Percentiles rank a stretch among this genome's conserved stretches.
Conservation (phyloP, 2,329 filamentous ascomycete species). For the Dendrostoma leiphaemia region DNA sequence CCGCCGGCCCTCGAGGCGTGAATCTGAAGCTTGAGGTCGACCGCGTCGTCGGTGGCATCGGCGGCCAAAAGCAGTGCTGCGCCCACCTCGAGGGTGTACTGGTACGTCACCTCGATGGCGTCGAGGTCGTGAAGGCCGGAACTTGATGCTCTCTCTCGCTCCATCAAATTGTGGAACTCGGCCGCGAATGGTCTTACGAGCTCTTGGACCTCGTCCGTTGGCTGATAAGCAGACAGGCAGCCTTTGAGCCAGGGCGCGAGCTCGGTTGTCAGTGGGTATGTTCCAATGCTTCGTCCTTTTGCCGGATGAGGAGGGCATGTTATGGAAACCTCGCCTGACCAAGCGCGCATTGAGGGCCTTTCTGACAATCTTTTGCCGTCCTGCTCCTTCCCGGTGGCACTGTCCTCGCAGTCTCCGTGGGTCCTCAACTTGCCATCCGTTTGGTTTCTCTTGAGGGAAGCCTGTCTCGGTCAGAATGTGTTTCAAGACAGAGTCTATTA, state of each 20-base stretch:
- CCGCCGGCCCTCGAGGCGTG: background rate
- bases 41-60: background rate
- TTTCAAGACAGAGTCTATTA: too few species aligned
- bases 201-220: background rate
- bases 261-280: background rate
- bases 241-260: background rate
- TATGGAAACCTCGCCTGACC: too few species aligned
- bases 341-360: too few species aligned
- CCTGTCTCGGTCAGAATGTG: too few species aligned
- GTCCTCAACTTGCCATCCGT: too few species aligned
- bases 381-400: too few species aligned
- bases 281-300: background rate
- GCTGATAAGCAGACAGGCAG: background rate
- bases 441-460: too few species aligned
- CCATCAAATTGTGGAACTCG: background rate
- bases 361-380: too few species aligned
- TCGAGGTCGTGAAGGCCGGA: slow-evolving; percentile 1
- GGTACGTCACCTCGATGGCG: slow-evolving; percentile 5
- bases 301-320: background rate
- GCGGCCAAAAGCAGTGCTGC: slow-evolving; percentile 5
- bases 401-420: too few species aligned
- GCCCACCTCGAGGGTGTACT: background rate
- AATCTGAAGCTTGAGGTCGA: background rate
- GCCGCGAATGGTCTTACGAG: background rate
- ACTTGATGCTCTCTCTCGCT: background rate